Percentiles rank a stretch among this genome's conserved stretches.
Evolutionary conservation across 441 rosid species (phyloP).

Genomic region (Pelargonium exstipulatum): DNA sequence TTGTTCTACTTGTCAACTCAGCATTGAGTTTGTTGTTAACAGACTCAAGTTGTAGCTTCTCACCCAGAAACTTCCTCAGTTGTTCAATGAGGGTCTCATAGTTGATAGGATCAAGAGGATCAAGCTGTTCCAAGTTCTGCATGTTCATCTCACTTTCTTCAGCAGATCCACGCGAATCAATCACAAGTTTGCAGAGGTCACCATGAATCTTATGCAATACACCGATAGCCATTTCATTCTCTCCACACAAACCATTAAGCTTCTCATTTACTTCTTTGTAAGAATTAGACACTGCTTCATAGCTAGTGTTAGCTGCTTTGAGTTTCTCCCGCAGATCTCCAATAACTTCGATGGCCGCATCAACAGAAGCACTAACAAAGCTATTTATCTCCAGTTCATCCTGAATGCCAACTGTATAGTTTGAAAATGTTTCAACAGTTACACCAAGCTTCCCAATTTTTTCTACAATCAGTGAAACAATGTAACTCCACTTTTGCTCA

Average conservation of each 20-base stretch:
- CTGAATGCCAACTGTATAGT: constrained; percentile 27
- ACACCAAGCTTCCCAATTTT: constrained; percentile 62
- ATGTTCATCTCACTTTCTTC: constrained; percentile 29
- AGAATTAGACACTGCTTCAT: constrained; percentile 36
- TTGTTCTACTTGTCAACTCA: constrained; percentile 47
- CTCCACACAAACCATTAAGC: constrained; percentile 38
- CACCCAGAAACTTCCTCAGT: constrained; percentile 47
- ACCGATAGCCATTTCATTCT: constrained; percentile 39
- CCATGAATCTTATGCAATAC: constrained; percentile 38
- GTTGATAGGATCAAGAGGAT: constrained; percentile 40
- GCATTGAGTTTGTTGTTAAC: constrained; percentile 48
- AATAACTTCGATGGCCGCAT: constrained; percentile 51
- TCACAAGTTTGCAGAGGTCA: constrained; percentile 50
- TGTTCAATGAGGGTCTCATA: constrained; percentile 45
- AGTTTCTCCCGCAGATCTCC: constrained; percentile 56
- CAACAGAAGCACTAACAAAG: constrained; percentile 46
- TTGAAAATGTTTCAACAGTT: constrained; percentile 32
- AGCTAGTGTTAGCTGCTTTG: constrained; percentile 40
- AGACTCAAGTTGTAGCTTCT: constrained; percentile 58
- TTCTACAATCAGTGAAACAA: constrained; percentile 41
- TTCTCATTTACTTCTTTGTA: constrained; percentile 52
- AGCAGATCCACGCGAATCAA: constrained; percentile 35
- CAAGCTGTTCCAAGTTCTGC: constrained; percentile 33
- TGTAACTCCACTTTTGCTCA: constrained; percentile 56
- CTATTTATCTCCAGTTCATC: constrained; percentile 40